Percentiles rank a stretch among this genome's conserved stretches.
These are phyloP conservation scores for Aegilops umbellulata DNA, from an alignment of 176 grass and related monocot genomes.

Conservation along the genomic window DNA sequence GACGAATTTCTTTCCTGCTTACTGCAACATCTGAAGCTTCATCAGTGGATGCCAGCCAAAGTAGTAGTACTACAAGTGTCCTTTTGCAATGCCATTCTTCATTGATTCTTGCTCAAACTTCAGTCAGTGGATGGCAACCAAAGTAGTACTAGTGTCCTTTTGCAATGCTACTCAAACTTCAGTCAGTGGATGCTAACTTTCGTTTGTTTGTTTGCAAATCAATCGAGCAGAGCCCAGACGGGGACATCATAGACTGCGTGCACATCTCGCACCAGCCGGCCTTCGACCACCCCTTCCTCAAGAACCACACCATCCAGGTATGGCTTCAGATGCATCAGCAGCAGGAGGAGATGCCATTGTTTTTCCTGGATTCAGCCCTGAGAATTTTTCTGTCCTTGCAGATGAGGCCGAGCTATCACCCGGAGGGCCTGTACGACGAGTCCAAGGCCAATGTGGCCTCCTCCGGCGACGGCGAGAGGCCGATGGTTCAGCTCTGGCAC, in stretches of 20 bases:
- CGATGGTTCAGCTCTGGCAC: slow-evolving; percentile 73
- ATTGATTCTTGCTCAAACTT: not conserved
- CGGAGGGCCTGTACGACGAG: slow-evolving; percentile 50
- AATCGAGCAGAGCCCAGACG: slow-evolving; percentile 80
- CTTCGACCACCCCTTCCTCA: slow-evolving; percentile 93
- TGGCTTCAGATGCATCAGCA: slow-evolving; percentile 5
- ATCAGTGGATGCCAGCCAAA: not conserved
- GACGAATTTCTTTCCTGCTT: not conserved
- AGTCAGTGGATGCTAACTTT: not conserved
- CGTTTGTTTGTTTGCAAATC: not conserved
- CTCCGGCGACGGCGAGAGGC: slow-evolving; percentile 20
- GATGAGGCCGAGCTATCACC: slow-evolving; percentile 73
- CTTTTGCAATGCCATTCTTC: not conserved
- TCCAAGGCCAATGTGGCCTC: slow-evolving; percentile 46
- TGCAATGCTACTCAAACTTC: not conserved
- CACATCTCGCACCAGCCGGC: slow-evolving; percentile 90
- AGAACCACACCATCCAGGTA: slow-evolving; percentile 91
- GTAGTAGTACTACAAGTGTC: not conserved
- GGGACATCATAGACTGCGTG: slow-evolving; percentile 93
- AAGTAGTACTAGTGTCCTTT: not conserved
- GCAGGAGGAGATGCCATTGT: not conserved
- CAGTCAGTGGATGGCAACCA: not conserved
- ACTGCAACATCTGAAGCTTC: not conserved
- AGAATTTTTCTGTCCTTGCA: not conserved
- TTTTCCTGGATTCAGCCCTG: not conserved